Evolutionary conservation across 805 yeast genomes (phyloP), one percentile per base, ranked within the genome.

Genomic region (Debaryomyces hansenii): DNA sequence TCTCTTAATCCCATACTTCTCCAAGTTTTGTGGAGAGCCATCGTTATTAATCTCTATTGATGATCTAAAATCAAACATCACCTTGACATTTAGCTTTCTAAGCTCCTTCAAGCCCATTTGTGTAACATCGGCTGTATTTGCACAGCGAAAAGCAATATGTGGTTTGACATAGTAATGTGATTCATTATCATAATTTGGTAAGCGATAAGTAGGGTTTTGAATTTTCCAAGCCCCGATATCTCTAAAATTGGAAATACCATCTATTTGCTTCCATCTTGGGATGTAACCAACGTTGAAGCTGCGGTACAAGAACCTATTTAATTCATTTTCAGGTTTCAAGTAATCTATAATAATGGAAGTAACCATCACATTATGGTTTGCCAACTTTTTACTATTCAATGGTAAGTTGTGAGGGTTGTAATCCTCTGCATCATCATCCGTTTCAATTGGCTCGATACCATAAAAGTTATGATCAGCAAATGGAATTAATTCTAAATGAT

Each of bases 381-480:
- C 80, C 4, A 56, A 41, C 0, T 74, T 72, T 14, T 64, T 66
- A n/a, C 67, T 62, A 41, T 60, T 77, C 32, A 77, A 41, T 0
- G 88, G 87, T 16, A 70, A 52, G 16, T 59, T 46, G 14, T 59
- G 50, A 14, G 80, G 72, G 58, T 73, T 67, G 51, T 50, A 55
- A 1, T 63, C 68, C 46, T 54, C 69, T 37, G 44, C 63, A 29
- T 67, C 71, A 12, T 46, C 56, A 10, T 59, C 74, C 16, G 65
- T 67, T 14, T 64, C 55, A 39, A 77, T 69, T 8, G 55, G 66
- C 2, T 63, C 57, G 0, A 58, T 51, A 0, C 94, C 92, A 58
- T 77, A 86, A 58, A 77, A 90, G 56, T 87, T 88, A 64, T 91
- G 98, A 60, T 89, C 91, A 0, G 96, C 96, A 38, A 71, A 72